phyloP scores from a whole-genome alignment of 495 filamentous ascomycete species.

The Penicillium cosmopolitanum region DNA sequence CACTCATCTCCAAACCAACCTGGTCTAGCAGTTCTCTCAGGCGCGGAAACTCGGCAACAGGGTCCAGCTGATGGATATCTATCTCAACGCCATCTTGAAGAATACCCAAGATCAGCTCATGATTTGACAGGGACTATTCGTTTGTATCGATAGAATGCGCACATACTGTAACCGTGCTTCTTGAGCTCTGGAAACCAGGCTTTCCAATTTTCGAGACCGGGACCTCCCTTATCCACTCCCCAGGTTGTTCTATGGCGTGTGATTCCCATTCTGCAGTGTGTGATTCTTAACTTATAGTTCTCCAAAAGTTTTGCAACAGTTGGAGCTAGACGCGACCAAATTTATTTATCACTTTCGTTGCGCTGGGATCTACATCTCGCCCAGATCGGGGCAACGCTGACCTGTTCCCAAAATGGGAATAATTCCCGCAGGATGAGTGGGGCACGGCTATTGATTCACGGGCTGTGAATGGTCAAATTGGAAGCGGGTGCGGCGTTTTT shows the following conservation, averaged over 20 bases:
- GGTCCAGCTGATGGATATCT: slow-evolving; percentile 21
- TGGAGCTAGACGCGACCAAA: not conserved
- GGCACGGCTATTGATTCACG: too few species aligned
- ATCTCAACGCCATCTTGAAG: slow-evolving; percentile 25
- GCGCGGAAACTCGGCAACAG: slow-evolving; percentile 14
- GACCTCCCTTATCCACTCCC: slow-evolving; percentile 27
- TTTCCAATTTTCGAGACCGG: slow-evolving; percentile 21
- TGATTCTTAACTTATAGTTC: not conserved
- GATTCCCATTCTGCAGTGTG: slow-evolving; percentile 16
- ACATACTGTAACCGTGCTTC: slow-evolving; percentile 31
- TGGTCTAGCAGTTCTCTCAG: slow-evolving; percentile 27
- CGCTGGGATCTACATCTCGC: not conserved
- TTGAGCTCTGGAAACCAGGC: slow-evolving; percentile 27
- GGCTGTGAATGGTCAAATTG: not conserved
- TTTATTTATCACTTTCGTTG: not conserved
- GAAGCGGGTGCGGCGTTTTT: not conserved
- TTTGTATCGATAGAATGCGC: not conserved
- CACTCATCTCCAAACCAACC: slow-evolving; percentile 25
- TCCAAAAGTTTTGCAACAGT: not conserved
- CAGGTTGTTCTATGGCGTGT: slow-evolving; percentile 27
- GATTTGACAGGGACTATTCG: not conserved
- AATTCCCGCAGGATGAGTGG: slow-evolving; percentile 11
- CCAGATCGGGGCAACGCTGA: not conserved
- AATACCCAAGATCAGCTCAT: not conserved
- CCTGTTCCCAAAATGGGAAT: slow-evolving; percentile 8